These are phyloP conservation scores for Phycomyces nitens DNA, from an alignment of 192 early-diverging fungal species.

Conservation along the genomic window DNA sequence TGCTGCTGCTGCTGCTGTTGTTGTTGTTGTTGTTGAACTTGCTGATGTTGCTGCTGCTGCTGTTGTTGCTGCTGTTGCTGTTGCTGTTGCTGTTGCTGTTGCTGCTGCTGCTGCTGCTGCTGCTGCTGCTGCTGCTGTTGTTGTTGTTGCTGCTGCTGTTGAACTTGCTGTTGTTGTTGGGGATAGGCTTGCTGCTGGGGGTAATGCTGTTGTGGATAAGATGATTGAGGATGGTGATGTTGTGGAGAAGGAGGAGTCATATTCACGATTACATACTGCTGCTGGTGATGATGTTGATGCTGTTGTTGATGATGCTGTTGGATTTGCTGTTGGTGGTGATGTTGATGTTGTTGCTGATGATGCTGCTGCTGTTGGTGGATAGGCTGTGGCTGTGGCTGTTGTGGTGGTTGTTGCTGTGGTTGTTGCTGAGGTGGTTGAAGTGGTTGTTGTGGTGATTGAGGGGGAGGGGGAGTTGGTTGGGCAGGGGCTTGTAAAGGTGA, in stretches of 20 bases:
- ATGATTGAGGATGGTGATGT: not conserved
- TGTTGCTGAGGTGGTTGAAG: not conserved
- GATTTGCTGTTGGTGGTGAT: not conserved
- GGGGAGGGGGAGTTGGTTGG: not conserved
- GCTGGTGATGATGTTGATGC: not conserved
- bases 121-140: conserved; percentile 49
- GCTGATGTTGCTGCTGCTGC: not conserved
- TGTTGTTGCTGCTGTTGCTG: conserved; percentile 25
- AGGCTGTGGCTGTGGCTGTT: not conserved
- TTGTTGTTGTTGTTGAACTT: not conserved
- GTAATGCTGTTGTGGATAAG: not conserved
- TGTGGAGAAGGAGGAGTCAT: no score
- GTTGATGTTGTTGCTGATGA: not conserved
- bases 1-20: not conserved
- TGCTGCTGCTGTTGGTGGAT: not conserved
- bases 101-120: conserved; percentile 43
- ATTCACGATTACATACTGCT: not conserved
- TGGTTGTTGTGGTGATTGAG: not conserved
- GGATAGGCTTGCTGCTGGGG: not conserved
- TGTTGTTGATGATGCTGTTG: not conserved
- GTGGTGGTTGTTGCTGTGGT: not conserved
- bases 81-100: not conserved
- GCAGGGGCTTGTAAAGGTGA: not conserved
- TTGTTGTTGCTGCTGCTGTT: conserved; percentile 12
- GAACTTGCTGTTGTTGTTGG: conserved; percentile 15